phyloP scores from a whole-genome alignment of 495 filamentous ascomycete genomes.

The Aspergillus coremiiformis region DNA sequence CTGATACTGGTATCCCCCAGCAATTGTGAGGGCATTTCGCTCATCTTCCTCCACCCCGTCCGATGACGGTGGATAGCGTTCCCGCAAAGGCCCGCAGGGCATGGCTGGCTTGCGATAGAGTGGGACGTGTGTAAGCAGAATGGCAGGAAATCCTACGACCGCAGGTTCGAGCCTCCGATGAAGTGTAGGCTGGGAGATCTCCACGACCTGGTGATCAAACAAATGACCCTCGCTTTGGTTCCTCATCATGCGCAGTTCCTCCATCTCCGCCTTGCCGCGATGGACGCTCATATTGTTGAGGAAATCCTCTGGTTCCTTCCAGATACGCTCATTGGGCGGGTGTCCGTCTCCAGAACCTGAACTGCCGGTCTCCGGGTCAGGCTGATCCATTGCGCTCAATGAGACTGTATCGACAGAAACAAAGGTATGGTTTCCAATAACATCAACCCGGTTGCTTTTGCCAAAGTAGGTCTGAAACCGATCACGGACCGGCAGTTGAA shows the following conservation, averaged over 20 bases:
- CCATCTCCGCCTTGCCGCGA: conserved; percentile 35
- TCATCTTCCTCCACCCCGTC: conserved; percentile 61
- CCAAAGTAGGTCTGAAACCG: conserved; percentile 88
- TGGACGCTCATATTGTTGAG: conserved; percentile 51
- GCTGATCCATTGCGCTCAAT: conserved; percentile 62
- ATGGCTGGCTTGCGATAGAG: conserved; percentile 74
- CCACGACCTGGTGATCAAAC: conserved; percentile 41
- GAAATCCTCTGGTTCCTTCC: conserved; percentile 69
- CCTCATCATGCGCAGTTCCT: conserved; percentile 33
- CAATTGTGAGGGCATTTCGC: conserved; percentile 66
- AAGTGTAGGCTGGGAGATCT: conserved; percentile 22
- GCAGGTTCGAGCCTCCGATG: conserved; percentile 17
- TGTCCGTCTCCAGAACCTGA: conserved; percentile 30
- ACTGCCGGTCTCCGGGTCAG: conserved; percentile 41
- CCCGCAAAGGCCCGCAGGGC: conserved; percentile 84
- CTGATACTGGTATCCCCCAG: conserved; percentile 87
- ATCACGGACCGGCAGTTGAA: conserved; percentile 69
- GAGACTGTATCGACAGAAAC: conserved; percentile 86
- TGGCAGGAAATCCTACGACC: conserved; percentile 58
- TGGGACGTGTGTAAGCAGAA: conserved; percentile 86
- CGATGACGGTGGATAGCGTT: conserved; percentile 66
- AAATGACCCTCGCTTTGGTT: conserved; percentile 38
- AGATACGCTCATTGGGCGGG: conserved; percentile 53
- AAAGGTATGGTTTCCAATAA: conserved; percentile 93
- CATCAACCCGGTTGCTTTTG: conserved; percentile 74